Base-by-base conservation (phyloP, 208 protist genomes). In the Trypanosoma cruzi region DNA sequence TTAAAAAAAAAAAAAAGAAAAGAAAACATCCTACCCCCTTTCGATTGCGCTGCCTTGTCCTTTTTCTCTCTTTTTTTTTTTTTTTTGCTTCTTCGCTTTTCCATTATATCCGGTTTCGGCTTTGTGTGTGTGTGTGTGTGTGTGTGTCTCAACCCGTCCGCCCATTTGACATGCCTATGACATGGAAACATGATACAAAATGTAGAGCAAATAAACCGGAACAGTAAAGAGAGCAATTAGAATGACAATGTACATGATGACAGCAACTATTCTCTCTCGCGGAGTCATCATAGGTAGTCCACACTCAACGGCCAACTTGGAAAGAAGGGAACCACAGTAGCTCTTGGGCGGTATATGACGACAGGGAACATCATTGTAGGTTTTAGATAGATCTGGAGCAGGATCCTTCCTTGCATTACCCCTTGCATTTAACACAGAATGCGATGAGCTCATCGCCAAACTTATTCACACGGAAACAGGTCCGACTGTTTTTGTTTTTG, bases 331-430 rank as follows among this genome's bases (percentile, higher is more conserved):
- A 13, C 71, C 63, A 50, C 71, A 49, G 14, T 85, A 61, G 13
- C 78, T 28, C 28, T 71, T 80, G 26, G 58, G 42, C 28, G 69
- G 75, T 26, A 81, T 59, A 4, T 54, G 66, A n/a, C 42, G 60
- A 7, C 66, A 77, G 0, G 82, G 82, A 22, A 92, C 83, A 54
- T 85, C 75, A 32, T 81, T 80, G 59, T 88, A 89, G 46, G 80
- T 74, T 77, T 95, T 95, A 8, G 86, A 93, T 37, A 64, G 73
- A 64, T 95, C 90, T 28, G 77, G 73, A n/a, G 86, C 79, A n/a
- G 84, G 85, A 60, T 92, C 80, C 26, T 71, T 67, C 77, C 85
- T 86, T 34, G 32, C 48, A 16, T 2, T 18, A 55, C 13, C 71
- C 66, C 67, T 68, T 71, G n/a, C 73, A 58, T 28, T 71, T 60